These are phyloP conservation scores for Suillus occidentalis DNA, from an alignment of 768 basidiomycete species.

Conservation along the genomic window DNA sequence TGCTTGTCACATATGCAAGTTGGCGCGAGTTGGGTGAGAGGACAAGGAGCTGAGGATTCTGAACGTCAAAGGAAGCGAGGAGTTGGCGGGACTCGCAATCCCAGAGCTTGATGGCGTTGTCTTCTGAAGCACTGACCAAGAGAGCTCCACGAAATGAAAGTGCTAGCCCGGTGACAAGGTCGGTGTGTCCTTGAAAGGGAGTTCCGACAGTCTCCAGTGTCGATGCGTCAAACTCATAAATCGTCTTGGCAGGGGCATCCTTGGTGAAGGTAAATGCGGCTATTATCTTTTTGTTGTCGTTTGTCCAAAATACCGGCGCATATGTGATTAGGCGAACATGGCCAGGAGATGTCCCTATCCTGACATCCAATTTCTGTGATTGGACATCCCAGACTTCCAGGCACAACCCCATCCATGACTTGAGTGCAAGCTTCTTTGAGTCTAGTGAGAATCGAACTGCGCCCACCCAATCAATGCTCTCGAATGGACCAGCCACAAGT, in stretches of 20 bases:
- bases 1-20: neutral
- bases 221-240: too few species aligned
- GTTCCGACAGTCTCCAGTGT: neutral
- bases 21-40: neutral
- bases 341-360: neutral
- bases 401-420: neutral
- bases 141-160: neutral
- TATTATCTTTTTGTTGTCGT: too few species aligned
- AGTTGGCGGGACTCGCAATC: neutral
- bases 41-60: neutral
- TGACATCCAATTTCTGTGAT: neutral
- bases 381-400: neutral
- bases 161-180: neutral
- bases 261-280: too few species aligned
- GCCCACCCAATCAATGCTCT: fast-evolving
- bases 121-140: fast-evolving
- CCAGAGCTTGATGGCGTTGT: neutral
- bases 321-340: too few species aligned
- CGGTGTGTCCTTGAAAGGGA: neutral
- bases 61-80: neutral
- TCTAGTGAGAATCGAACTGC: neutral
- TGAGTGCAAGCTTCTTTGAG: neutral
- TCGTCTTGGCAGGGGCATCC: too few species aligned
- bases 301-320: too few species aligned
- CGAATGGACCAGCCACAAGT: neutral